Evolutionary conservation across 345 rosid genomes (phyloP).

Genomic region (Sonneratia caseolaris): DNA sequence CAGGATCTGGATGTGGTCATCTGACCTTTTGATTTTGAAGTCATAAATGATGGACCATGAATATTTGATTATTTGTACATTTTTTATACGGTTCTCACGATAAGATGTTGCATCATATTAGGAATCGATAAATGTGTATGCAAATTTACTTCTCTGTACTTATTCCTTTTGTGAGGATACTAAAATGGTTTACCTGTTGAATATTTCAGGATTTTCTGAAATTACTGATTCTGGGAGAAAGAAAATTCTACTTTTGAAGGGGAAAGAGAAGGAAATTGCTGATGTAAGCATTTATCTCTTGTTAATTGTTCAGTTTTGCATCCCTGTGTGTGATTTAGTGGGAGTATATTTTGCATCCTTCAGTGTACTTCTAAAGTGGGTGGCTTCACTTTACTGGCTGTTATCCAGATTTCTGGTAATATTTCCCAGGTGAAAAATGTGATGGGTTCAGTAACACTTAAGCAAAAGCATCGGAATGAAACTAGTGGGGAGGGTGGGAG

Average conservation of each 20-base stretch:
- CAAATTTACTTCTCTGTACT: neutral
- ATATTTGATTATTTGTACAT: too few relatives aligned
- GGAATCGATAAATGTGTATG: neutral
- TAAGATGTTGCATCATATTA: neutral
- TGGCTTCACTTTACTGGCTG: neutral
- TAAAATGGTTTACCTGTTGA: neutral
- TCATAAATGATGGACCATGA: too few relatives aligned
- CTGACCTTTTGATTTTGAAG: too few relatives aligned
- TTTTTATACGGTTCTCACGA: too few relatives aligned
- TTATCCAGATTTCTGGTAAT: neutral
- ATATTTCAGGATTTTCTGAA: conserved; percentile 30
- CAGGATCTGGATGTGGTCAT: too few relatives aligned
- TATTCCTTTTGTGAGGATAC: neutral
- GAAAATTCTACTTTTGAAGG: conserved; percentile 47
- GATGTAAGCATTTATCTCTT: neutral
- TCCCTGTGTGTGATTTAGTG: neutral
- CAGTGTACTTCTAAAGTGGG: neutral
- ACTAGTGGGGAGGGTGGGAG: neutral
- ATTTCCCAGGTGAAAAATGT: conserved; percentile 8
- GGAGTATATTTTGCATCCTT: neutral
- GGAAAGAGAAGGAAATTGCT: conserved; percentile 43
- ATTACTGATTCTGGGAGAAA: conserved; percentile 30
- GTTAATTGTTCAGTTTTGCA: neutral
- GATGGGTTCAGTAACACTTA: neutral
- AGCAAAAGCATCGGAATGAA: conserved; percentile 5